Evolutionary conservation across 352 stramenopile genomes (phyloP).

Genomic region (Phytophthora megakarya): DNA sequence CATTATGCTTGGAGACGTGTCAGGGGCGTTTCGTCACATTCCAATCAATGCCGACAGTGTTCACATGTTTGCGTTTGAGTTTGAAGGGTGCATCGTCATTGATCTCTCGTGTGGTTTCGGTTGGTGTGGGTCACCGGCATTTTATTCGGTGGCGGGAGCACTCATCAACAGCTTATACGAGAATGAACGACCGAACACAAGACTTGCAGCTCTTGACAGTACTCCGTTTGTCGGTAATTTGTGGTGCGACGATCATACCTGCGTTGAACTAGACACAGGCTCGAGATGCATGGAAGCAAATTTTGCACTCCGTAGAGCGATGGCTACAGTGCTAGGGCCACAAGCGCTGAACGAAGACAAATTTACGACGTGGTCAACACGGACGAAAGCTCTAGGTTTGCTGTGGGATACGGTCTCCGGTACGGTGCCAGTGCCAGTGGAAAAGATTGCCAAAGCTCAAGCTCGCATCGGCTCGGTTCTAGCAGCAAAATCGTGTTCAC

Average conservation of each 20-base stretch:
- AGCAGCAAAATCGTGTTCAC: not conserved
- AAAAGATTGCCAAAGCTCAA: slow-evolving; percentile 11
- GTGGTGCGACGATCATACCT: slow-evolving; percentile 20
- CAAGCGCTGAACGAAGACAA: slow-evolving; percentile 3
- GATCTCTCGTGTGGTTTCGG: slow-evolving; percentile 6
- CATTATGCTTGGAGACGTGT: slow-evolving; percentile 14
- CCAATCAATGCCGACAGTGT: slow-evolving; percentile 5
- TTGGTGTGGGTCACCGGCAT: not conserved
- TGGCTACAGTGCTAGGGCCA: not conserved
- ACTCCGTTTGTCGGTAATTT: not conserved
- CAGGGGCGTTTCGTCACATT: slow-evolving; percentile 10
- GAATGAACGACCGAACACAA: not conserved
- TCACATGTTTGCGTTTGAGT: slow-evolving; percentile 26
- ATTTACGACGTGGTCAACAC: not conserved
- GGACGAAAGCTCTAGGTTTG: not conserved
- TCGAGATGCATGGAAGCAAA: not conserved
- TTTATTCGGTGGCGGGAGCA: slow-evolving; percentile 1
- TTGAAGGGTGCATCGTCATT: slow-evolving; percentile 9
- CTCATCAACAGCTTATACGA: slow-evolving; percentile 11
- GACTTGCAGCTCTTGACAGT: not conserved
- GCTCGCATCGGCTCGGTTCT: not conserved
- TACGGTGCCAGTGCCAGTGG: not conserved
- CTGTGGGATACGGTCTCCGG: slow-evolving; percentile 6
- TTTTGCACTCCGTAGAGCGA: not conserved
- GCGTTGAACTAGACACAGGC: slow-evolving; percentile 4